Percentiles rank a stretch among this genome's conserved stretches.
Evolutionary conservation across 75 land plant genomes (phyloP).

Genomic region (Cryptomeria japonica): DNA sequence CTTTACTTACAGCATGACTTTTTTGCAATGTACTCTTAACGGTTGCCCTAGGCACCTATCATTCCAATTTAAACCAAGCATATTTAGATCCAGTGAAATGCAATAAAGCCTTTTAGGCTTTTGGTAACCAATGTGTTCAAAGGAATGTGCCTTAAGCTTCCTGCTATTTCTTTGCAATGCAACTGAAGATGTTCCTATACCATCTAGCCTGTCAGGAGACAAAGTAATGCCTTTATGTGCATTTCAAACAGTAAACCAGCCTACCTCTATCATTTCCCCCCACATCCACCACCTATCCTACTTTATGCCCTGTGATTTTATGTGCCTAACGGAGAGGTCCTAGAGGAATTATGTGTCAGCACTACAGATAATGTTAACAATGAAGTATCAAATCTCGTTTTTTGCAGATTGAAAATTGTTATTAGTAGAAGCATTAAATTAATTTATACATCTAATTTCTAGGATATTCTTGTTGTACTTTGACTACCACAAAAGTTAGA

Average conservation of each 20-base stretch:
- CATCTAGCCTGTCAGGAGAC: conserved; percentile 54
- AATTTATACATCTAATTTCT: background rate
- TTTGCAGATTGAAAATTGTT: background rate
- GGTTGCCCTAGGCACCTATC: conserved; percentile 39
- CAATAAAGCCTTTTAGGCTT: background rate
- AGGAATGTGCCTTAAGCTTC: background rate
- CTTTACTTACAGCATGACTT: conserved; percentile 63
- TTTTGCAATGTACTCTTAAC: conserved; percentile 31
- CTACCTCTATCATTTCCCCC: conserved; percentile 82
- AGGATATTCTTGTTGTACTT: background rate
- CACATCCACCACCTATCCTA: conserved; percentile 78
- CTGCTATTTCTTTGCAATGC: background rate
- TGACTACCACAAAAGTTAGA: background rate
- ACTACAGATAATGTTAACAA: background rate
- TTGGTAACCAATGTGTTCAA: background rate
- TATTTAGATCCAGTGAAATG: background rate
- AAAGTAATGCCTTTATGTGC: conserved; percentile 68
- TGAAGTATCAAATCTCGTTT: background rate
- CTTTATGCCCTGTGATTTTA: conserved; percentile 14
- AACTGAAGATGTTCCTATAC: conserved; percentile 22
- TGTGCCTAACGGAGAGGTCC: background rate
- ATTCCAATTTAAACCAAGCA: background rate
- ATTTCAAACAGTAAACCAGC: conserved; percentile 58
- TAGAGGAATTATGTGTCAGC: background rate
- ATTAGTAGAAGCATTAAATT: background rate